phyloP scores from a whole-genome alignment of 495 filamentous ascomycete species.

The Neurospora sublineolata region DNA sequence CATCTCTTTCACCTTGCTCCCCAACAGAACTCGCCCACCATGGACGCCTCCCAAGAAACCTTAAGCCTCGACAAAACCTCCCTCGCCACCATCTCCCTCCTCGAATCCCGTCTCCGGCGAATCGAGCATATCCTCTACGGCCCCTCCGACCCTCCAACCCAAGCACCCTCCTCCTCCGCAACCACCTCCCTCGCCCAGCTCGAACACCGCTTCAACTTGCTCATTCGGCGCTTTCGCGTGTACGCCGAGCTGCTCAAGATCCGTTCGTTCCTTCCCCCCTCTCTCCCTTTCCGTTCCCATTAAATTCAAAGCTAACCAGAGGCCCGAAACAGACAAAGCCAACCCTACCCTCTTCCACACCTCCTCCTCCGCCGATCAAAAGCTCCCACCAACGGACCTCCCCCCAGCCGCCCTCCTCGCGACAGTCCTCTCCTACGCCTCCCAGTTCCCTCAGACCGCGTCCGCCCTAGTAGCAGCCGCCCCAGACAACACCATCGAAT shows the following conservation, averaged over 20 bases:
- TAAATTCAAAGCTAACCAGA: slow-evolving; percentile 2
- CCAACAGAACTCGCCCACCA: background rate
- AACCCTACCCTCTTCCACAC: slow-evolving; percentile 37
- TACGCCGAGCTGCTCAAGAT: slow-evolving; percentile 40
- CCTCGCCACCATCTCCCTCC: slow-evolving; percentile 56
- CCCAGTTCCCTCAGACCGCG: slow-evolving; percentile 61
- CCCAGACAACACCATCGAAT: slow-evolving; percentile 38
- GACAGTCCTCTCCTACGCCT: slow-evolving; percentile 63
- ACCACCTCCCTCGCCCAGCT: slow-evolving; percentile 49
- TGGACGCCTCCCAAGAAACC: background rate
- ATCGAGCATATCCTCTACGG: slow-evolving; percentile 68
- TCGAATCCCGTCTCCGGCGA: slow-evolving; percentile 63
- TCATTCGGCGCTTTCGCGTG: slow-evolving; percentile 30
- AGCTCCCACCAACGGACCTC: slow-evolving; percentile 30
- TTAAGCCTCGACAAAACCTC: slow-evolving; percentile 37
- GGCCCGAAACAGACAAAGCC: slow-evolving; percentile 24
- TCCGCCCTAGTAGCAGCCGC: slow-evolving; percentile 65
- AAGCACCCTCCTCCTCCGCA: slow-evolving; percentile 30
- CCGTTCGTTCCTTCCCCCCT: slow-evolving; percentile 19
- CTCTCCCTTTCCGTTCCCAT: background rate
- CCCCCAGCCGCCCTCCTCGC: slow-evolving; percentile 40
- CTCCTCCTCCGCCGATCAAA: slow-evolving; percentile 7
- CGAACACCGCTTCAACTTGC: slow-evolving; percentile 40
- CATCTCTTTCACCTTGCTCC: background rate
- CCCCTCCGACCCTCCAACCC: slow-evolving; percentile 19